phyloP scores from a whole-genome alignment of 2,329 filamentous ascomycete species.

The Leptosphaerulina australis region DNA sequence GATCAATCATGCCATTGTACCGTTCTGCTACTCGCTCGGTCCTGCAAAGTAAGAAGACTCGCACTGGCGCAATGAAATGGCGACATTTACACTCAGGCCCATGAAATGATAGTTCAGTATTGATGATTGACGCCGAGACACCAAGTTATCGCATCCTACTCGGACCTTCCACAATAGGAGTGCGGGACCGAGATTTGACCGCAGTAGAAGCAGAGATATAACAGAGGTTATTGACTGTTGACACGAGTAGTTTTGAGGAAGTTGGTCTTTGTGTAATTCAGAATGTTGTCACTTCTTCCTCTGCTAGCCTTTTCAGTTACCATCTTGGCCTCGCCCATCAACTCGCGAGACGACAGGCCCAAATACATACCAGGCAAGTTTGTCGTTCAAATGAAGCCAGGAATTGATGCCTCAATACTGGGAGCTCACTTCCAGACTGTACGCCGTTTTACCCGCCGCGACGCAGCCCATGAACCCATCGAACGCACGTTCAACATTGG shows the following conservation, averaged over 20 bases:
- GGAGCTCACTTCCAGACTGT: slow-evolving; percentile 21
- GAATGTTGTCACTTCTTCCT: slow-evolving; percentile 3
- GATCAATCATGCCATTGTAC: too few relatives aligned
- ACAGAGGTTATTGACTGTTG: background rate
- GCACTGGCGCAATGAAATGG: too few relatives aligned
- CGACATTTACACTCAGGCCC: too few relatives aligned
- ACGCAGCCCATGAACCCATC: slow-evolving; percentile 6
- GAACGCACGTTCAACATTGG: slow-evolving; percentile 24
- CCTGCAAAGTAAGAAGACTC: too few relatives aligned
- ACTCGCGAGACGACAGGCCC: background rate
- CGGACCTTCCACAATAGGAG: slow-evolving; percentile 6
- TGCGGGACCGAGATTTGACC: background rate
- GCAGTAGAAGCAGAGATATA: background rate
- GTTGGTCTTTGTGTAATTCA: too few relatives aligned
- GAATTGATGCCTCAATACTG: slow-evolving; percentile 17
- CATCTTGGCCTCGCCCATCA: background rate
- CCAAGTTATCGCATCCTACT: background rate
- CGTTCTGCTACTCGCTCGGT: too few relatives aligned
- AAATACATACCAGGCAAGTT: slow-evolving; percentile 44
- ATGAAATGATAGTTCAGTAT: slow-evolving; percentile 4
- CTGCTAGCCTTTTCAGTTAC: background rate
- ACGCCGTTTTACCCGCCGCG: slow-evolving; percentile 18
- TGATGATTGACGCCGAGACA: slow-evolving; percentile 3
- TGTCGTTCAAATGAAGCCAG: slow-evolving; percentile 49
- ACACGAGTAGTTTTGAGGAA: background rate